These are phyloP conservation scores for barrel medic (Medicago truncatula) DNA, from an alignment of 306 rosid species.

Conservation along the genomic window MtrunA17r5.0-ANR NC_053045.1:58920001-58920500, in stretches of 20 bases:
- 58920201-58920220: background rate
- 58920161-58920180: background rate
- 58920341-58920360: constrained; percentile 98
- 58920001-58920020: no score
- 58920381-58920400: constrained; percentile 99
- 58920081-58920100: background rate
- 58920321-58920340: constrained; percentile 69
- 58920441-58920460: constrained; percentile 99
- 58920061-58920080: constrained; percentile 17
- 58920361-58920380: constrained; percentile 96
- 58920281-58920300: background rate
- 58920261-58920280: background rate
- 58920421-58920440: constrained; percentile 98
- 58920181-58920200: background rate
- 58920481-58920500: constrained; percentile 90
- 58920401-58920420: constrained; percentile 95
- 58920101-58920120: no score
- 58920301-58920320: background rate
- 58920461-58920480: constrained; percentile 89
- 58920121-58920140: no score
- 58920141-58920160: background rate
- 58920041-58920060: background rate
- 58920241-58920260: background rate
- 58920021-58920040: background rate
- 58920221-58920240: background rate